These are phyloP conservation scores for Mrakia hoshinonis DNA, from an alignment of 768 basidiomycete genomes.

Conservation along the genomic window DNA sequence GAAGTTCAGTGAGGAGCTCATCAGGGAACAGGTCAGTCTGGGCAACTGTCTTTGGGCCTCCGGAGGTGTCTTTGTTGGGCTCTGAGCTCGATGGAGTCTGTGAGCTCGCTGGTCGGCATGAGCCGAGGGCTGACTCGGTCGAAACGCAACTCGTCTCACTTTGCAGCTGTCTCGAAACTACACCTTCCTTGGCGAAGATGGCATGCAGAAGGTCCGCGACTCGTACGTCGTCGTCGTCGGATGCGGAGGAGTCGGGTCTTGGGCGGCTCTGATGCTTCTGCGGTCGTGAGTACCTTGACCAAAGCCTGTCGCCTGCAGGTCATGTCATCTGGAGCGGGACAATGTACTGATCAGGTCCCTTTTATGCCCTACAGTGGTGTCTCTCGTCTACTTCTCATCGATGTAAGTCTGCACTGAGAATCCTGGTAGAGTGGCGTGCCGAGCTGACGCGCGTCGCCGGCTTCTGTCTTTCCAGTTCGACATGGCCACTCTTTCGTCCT, in stretches of 20 bases:
- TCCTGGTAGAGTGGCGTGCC: background rate
- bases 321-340: background rate
- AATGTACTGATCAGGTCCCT: background rate
- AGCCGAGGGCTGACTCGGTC: background rate
- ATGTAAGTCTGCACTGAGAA: constrained; percentile 32
- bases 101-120: background rate
- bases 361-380: constrained; percentile 36
- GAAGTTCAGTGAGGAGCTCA: constrained; percentile 65
- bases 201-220: constrained; percentile 66
- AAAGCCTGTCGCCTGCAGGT: background rate
- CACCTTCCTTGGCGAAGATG: constrained; percentile 83
- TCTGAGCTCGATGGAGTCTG: no score
- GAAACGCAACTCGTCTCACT: background rate
- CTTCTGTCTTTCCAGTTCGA: constrained; percentile 52
- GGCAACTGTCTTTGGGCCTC: background rate
- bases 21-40: constrained; percentile 53
- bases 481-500: constrained; percentile 85
- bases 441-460: background rate
- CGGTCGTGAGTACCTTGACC: constrained; percentile 58
- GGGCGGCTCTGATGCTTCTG: constrained; percentile 87
- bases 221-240: constrained; percentile 80
- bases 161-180: constrained; percentile 81
- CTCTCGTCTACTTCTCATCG: constrained; percentile 38
- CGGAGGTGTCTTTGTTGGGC: background rate
- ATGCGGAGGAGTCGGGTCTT: constrained; percentile 93